phyloP scores from a whole-genome alignment of 192 early-diverging fungal genomes.

The Ramicandelaber brevisporus region DNA sequence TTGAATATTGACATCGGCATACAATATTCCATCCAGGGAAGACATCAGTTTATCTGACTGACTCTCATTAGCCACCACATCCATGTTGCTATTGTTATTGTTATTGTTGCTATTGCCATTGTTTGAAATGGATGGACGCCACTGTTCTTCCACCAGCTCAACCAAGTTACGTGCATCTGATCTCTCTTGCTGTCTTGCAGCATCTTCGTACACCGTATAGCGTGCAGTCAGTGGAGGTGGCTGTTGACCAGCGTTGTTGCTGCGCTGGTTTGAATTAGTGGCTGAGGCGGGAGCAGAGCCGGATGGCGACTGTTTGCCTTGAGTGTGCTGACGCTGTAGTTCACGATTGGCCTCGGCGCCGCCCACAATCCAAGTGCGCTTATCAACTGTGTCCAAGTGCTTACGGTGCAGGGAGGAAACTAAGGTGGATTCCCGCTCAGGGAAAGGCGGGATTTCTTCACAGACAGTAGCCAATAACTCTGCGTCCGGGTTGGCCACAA shows the following conservation, averaged over 20 bases:
- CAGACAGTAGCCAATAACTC: conserved; percentile 76
- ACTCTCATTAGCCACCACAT: conserved; percentile 9
- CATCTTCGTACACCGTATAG: neutral
- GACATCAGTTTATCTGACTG: conserved; percentile 34
- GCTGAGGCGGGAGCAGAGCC: no score
- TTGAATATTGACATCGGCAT: conserved; percentile 71
- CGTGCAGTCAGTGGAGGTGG: neutral
- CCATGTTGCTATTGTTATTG: conserved; percentile 3
- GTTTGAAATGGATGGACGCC: conserved; percentile 1
- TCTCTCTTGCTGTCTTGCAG: neutral
- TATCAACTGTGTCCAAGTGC: conserved; percentile 79
- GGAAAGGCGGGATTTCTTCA: conserved; percentile 97
- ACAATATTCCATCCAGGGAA: conserved; percentile 64
- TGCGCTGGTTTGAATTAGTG: neutral
- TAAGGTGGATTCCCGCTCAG: conserved; percentile 77
- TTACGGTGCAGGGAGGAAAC: conserved; percentile 59
- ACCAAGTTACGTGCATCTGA: neutral
- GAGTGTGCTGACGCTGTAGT: conserved; percentile 6
- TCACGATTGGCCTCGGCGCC: conserved; percentile 57
- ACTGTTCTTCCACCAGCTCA: neutral
- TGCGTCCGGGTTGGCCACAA: conserved; percentile 59
- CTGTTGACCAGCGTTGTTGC: conserved; percentile 1
- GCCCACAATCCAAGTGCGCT: conserved; percentile 82
- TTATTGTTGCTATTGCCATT: neutral
- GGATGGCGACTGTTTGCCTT: neutral